Evolutionary conservation across 345 rosid species (phyloP).

Genomic region (Boechera retrofracta): DNA sequence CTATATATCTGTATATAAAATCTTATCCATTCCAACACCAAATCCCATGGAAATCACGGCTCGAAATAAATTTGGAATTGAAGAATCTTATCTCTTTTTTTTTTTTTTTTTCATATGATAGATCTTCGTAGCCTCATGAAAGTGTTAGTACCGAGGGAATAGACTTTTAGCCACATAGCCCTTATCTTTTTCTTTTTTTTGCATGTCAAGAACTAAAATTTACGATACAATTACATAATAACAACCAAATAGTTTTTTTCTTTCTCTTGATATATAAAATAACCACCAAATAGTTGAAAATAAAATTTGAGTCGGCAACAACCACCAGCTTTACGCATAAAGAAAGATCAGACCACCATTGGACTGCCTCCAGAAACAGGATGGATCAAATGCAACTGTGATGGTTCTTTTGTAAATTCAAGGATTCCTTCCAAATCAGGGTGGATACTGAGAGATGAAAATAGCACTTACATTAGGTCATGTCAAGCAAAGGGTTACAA

Average conservation of each 20-base stretch:
- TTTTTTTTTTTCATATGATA: slow-evolving; percentile 28
- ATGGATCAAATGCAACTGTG: too few relatives aligned
- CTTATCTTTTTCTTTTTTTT: background rate
- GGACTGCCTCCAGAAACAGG: too few relatives aligned
- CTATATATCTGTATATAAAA: background rate
- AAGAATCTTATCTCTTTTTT: slow-evolving; percentile 42
- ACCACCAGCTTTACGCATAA: too few relatives aligned
- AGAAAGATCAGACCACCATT: too few relatives aligned
- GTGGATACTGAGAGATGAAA: too few relatives aligned
- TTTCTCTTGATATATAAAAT: too few relatives aligned
- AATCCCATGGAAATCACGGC: slow-evolving; percentile 32
- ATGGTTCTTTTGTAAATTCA: too few relatives aligned
- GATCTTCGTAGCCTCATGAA: slow-evolving; percentile 38
- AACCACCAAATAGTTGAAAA: background rate
- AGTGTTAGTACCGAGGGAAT: slow-evolving; percentile 29
- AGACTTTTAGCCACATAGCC: slow-evolving; percentile 37
- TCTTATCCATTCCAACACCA: slow-evolving; percentile 41
- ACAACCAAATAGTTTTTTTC: background rate
- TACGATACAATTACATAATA: background rate
- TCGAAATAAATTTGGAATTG: background rate
- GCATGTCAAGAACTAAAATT: background rate
- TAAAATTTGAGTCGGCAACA: background rate
- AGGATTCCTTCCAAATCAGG: too few relatives aligned
- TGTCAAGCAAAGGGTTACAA: too few relatives aligned
- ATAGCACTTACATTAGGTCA: too few relatives aligned